Conservation (phyloP, 2,329 filamentous ascomycete genomes). For the Pyrenophora seminiperda region DNA sequence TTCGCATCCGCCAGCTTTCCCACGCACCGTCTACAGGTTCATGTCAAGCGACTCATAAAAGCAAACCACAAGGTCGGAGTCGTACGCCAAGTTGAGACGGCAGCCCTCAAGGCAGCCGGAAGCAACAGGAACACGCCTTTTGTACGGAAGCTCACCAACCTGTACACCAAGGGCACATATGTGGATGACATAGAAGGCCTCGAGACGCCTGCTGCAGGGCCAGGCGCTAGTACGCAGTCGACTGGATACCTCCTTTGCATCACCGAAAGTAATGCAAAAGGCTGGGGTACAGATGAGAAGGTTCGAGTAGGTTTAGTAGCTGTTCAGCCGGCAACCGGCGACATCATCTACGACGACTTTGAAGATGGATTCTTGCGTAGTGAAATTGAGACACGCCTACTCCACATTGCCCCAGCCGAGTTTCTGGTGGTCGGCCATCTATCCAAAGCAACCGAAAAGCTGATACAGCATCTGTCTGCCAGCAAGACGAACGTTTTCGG, state of each 20-base stretch:
- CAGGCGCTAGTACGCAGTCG: constrained; percentile 61
- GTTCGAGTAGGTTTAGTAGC: constrained; percentile 90
- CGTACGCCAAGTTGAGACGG: constrained; percentile 91
- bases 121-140: constrained; percentile 95
- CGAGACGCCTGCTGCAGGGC: constrained; percentile 55
- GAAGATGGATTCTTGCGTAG: constrained; percentile 97
- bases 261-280: constrained; percentile 81
- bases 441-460: constrained; percentile 88
- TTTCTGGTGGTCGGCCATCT: constrained; percentile 91
- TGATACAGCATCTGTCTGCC: constrained; percentile 86
- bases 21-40: constrained; percentile 86
- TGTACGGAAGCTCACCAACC: constrained; percentile 86
- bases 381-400: constrained; percentile 90
- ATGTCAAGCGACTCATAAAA: constrained; percentile 88
- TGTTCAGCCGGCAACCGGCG: constrained; percentile 92
- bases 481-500: constrained; percentile 90
- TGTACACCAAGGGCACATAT: constrained; percentile 98
- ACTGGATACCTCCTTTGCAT: constrained; percentile 93
- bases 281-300: constrained; percentile 85
- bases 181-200: constrained; percentile 90
- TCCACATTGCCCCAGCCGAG: constrained; percentile 95
- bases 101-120: constrained; percentile 90
- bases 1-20: constrained; percentile 97
- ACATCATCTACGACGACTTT: constrained; percentile 94
- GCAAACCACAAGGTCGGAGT: constrained; percentile 97